Conservation (phyloP, 2,329 filamentous ascomycete species). For the Trichoderma harzianum region DNA sequence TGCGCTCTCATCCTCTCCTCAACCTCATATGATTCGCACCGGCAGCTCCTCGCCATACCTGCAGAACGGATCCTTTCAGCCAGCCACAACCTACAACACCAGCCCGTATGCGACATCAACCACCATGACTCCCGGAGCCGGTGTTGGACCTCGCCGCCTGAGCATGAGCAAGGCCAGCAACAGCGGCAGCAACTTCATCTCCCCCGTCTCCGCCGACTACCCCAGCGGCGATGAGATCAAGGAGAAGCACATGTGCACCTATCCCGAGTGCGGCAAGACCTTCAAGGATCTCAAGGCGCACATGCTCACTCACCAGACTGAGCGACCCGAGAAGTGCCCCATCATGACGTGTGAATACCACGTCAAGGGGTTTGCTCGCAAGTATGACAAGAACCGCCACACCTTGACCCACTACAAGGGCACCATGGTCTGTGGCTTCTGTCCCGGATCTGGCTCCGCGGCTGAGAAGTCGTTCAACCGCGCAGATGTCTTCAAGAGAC, state of each 20-base stretch:
- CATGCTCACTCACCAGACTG: slow-evolving; percentile 88
- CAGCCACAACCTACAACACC: slow-evolving; percentile 49
- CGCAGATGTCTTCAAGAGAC: slow-evolving; percentile 92
- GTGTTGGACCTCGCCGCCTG: slow-evolving; percentile 53
- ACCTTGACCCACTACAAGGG: slow-evolving; percentile 95
- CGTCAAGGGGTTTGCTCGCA: slow-evolving; percentile 85
- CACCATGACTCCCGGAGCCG: slow-evolving; percentile 1
- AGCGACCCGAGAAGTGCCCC: slow-evolving; percentile 90
- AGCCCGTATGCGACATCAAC: slow-evolving; percentile 51
- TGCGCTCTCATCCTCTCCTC: slow-evolving; percentile 49
- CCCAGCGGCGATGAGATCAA: slow-evolving; percentile 62
- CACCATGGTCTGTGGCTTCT: slow-evolving; percentile 95
- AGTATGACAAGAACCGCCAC: slow-evolving; percentile 95
- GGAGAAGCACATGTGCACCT: slow-evolving; percentile 71
- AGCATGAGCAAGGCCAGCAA: slow-evolving; percentile 48
- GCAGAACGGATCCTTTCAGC: slow-evolving; percentile 51
- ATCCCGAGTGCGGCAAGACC: slow-evolving; percentile 76
- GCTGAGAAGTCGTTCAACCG: slow-evolving; percentile 95
- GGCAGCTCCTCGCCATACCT: slow-evolving; percentile 67
- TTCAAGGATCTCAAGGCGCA: slow-evolving; percentile 94
- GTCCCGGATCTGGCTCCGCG: slow-evolving; percentile 80
- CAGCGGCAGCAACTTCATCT: slow-evolving; percentile 58
- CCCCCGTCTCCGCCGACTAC: slow-evolving; percentile 56
- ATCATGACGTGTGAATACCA: slow-evolving; percentile 91
- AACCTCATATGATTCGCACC: slow-evolving; percentile 46